Conservation (phyloP, 768 basidiomycete genomes). For the Rhizopogon roseolus region DNA sequence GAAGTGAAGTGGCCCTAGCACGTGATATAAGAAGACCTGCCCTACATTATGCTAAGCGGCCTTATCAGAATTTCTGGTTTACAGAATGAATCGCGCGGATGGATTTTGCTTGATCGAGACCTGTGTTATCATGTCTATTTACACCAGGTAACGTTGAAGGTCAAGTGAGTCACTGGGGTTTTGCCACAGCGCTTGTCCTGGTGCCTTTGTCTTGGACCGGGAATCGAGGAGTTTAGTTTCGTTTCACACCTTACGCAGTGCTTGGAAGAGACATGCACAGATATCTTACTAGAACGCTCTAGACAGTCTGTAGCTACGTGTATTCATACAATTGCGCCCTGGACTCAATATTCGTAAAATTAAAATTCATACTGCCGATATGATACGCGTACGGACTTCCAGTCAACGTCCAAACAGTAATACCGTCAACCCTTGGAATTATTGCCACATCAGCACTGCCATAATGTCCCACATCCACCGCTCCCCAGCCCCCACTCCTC, state of each 20-base stretch:
- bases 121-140: too few relatives aligned
- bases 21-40: not conserved
- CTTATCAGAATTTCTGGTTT: too few relatives aligned
- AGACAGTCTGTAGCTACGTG: not conserved
- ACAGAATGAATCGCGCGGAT: too few relatives aligned
- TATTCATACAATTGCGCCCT: not conserved
- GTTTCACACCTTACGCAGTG: not conserved
- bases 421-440: constrained; percentile 25
- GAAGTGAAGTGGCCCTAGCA: not conserved
- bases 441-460: constrained; percentile 33
- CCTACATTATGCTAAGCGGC: too few relatives aligned
- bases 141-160: too few relatives aligned
- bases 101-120: not conserved
- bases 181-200: not conserved
- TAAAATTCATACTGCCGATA: not conserved
- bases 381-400: too few relatives aligned
- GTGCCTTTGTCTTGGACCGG: not conserved
- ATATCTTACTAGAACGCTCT: too few relatives aligned
- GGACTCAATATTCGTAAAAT: not conserved
- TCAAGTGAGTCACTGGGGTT: too few relatives aligned
- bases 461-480: constrained; percentile 62
- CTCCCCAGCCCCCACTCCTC: constrained; percentile 46
- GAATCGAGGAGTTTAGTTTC: not conserved
- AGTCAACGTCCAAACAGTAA: constrained; percentile 27
- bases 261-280: not conserved